These are phyloP conservation scores for Nakaseomyces uthaithaninus DNA, from an alignment of 1,139 yeast genomes.

Conservation along the genomic window DNA sequence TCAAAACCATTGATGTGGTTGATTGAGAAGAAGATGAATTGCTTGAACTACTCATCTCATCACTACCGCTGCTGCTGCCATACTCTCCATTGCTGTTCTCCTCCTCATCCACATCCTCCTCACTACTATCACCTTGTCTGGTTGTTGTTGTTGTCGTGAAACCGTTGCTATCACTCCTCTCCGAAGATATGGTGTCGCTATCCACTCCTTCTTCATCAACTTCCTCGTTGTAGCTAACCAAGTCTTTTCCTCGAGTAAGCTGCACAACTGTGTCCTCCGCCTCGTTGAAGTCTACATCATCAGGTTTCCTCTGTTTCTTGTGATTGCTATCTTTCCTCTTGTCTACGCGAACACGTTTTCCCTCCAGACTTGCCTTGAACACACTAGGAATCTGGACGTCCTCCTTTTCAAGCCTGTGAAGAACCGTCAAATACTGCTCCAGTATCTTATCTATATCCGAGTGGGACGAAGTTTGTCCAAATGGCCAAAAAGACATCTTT, in stretches of 20 bases:
- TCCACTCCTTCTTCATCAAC: slow-evolving; percentile 1
- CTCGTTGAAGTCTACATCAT: neutral
- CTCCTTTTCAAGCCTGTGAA: slow-evolving; percentile 21
- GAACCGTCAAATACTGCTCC: slow-evolving; percentile 32
- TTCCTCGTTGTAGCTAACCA: slow-evolving; percentile 2
- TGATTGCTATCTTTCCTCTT: neutral
- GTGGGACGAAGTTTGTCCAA: slow-evolving; percentile 35
- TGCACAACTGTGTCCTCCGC: neutral
- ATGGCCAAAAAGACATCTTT: slow-evolving; percentile 44
- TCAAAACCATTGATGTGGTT: neutral
- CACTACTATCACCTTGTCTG: neutral
- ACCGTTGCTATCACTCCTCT: neutral
- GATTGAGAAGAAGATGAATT: slow-evolving; percentile 14
- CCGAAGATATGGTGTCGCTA: slow-evolving; percentile 5
- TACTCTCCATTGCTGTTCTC: neutral
- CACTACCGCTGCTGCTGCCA: neutral
- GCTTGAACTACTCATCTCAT: neutral
- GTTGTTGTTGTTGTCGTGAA: neutral
- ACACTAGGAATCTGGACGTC: slow-evolving; percentile 10
- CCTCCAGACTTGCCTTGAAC: slow-evolving; percentile 10
- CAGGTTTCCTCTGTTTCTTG: neutral
- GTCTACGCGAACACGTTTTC: slow-evolving; percentile 12
- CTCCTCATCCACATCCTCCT: neutral
- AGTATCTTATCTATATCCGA: slow-evolving; percentile 33
- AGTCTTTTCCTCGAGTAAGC: slow-evolving; percentile 1